Conservation (phyloP, 2,329 filamentous ascomycete genomes). For the Neocatenulostroma microsporum region DNA sequence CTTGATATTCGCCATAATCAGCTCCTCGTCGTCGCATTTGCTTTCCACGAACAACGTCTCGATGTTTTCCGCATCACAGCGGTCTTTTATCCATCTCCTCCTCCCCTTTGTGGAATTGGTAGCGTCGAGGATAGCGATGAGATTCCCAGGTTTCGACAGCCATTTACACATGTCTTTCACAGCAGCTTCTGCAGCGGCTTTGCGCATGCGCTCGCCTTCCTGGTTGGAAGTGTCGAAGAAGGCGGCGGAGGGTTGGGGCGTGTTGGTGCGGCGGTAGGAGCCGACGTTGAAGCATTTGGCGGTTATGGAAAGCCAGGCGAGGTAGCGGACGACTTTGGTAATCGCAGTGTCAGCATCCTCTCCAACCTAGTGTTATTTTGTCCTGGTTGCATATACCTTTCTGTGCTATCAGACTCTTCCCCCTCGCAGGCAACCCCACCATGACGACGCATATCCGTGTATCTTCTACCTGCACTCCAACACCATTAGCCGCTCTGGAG, state of each 20-base stretch:
- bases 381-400: conserved; percentile 53
- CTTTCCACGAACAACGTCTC: conserved; percentile 95
- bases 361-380: neutral
- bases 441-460: conserved; percentile 97
- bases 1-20: conserved; percentile 97
- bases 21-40: conserved; percentile 88
- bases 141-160: conserved; percentile 69
- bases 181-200: conserved; percentile 82
- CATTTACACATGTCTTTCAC: conserved; percentile 89
- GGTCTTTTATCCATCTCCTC: conserved; percentile 82
- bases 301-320: conserved; percentile 91
- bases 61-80: conserved; percentile 61
- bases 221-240: conserved; percentile 91
- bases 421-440: conserved; percentile 90
- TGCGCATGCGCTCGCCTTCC: conserved; percentile 82
- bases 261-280: conserved; percentile 82
- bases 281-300: conserved; percentile 97
- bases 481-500: conserved; percentile 44
- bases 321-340: conserved; percentile 71
- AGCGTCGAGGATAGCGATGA: conserved; percentile 90
- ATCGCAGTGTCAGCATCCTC: conserved; percentile 3
- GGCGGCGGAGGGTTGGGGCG: conserved; percentile 81
- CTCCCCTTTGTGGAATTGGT: conserved; percentile 92
- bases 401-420: conserved; percentile 95
- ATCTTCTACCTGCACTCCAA: conserved; percentile 83